These are phyloP conservation scores for Solanum habrochaites DNA, from an alignment of 257 asterid species.

Conservation along the genomic window DNA sequence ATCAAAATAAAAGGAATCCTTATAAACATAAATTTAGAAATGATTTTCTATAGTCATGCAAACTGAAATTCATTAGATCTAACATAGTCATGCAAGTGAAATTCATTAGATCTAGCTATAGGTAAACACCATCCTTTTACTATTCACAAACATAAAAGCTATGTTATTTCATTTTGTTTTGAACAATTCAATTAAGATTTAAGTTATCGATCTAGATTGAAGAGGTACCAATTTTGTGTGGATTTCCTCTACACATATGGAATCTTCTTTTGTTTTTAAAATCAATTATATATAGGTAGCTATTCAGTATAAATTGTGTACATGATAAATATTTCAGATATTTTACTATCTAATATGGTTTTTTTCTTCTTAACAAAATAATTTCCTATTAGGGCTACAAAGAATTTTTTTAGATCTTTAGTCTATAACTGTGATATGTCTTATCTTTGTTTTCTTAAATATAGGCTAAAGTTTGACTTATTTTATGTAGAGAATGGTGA, in stretches of 20 bases:
- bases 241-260: not conserved
- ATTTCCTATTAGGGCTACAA: not conserved
- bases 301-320: not conserved
- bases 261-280: not conserved
- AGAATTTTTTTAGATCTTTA: not conserved
- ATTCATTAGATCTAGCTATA: too few species aligned
- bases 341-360: not conserved
- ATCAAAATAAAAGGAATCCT: not conserved
- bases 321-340: not conserved
- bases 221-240: not conserved
- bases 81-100: too few species aligned
- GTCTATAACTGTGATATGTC: not conserved
- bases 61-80: too few species aligned
- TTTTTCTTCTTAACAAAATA: not conserved
- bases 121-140: too few species aligned
- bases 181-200: not conserved
- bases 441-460: not conserved
- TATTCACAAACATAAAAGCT: too few species aligned
- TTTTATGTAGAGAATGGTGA: not conserved
- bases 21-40: not conserved
- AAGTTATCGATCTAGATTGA: not conserved
- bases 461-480: not conserved
- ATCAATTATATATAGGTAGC: not conserved
- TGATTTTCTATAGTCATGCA: too few species aligned
- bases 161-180: too few species aligned